phyloP scores from a whole-genome alignment of 2,329 filamentous ascomycete genomes.

The Blastomyces silverae region DNA sequence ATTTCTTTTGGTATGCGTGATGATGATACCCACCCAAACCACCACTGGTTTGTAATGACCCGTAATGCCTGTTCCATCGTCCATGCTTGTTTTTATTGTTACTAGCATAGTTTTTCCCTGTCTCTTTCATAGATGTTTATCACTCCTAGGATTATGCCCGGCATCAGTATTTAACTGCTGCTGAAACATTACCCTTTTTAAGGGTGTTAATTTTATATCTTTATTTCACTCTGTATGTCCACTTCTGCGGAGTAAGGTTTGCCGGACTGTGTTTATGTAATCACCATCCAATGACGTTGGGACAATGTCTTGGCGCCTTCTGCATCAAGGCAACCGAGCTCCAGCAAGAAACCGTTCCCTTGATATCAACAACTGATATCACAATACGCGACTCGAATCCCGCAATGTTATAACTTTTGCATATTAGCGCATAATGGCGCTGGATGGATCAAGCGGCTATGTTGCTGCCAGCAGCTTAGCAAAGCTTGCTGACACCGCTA shows the following conservation, averaged over 20 bases:
- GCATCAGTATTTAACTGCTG: not conserved
- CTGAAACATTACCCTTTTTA: not conserved
- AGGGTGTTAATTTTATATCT: not conserved
- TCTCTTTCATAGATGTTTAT: not conserved
- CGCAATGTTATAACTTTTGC: conserved; percentile 19
- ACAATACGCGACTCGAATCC: conserved; percentile 1
- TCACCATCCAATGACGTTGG: not conserved
- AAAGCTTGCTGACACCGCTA: conserved; percentile 53
- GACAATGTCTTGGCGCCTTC: not conserved
- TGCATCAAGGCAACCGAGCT: not conserved
- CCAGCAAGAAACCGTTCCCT: not conserved
- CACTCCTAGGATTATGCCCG: not conserved
- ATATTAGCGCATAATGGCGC: conserved; percentile 53
- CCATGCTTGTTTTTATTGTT: not conserved
- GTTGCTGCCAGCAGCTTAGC: conserved; percentile 57
- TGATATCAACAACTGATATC: conserved; percentile 8
- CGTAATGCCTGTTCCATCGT: not conserved
- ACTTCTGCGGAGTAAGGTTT: not conserved
- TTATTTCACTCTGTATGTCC: not conserved
- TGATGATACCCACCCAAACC: conserved; percentile 5
- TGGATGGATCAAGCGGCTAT: conserved; percentile 66
- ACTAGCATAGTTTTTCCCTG: not conserved
- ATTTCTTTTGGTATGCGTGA: conserved; percentile 3
- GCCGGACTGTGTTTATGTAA: not conserved
- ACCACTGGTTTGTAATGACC: not conserved